Base-by-base conservation (phyloP, 2,329 filamentous ascomycete genomes). In the Knoxdaviesia proteae region DNA sequence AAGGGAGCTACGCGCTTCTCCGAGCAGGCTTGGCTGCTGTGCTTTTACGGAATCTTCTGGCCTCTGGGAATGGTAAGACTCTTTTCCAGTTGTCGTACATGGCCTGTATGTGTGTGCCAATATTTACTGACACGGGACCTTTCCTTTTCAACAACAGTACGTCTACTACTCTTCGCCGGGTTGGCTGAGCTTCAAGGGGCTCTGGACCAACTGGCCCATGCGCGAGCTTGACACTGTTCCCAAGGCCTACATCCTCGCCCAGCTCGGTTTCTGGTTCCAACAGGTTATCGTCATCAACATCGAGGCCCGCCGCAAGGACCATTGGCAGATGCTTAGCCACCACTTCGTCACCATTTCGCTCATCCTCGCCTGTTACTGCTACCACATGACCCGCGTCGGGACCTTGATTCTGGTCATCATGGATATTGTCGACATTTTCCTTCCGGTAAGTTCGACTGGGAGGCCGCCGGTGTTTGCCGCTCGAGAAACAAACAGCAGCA, bases 251-350 rank as follows among this genome's bases (percentile, higher is more conserved):
- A 83, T 93, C 53, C 68, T 98, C 33, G 78, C 79, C 9, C 87
- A 96, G 58, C 81, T 87, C 61, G 78, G 80, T 30, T 96, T 94
- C 59, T 94, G 84, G 80, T 60, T 94, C 40, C 88, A 96, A 62
- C 87, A 94, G 61, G 81, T 96, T 49, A 66, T 94, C 33, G 84
- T 94, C 45, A 84, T 96, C 57, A 80, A 94, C 60, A 86, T 96
- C 46, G 90, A 98, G 61, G 83, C 92, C 61, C 76, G 81, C 49
- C 74, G 90, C 53, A 96, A 96, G 63, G 90, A 98, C 53, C 80
- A 94, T 60, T 81, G 76, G 64, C 88, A 96, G 60, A 96, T 96
- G 90, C 76, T 96, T 50, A 79, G 76, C 11, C 90, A 96, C 59
- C 90, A 98, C 62, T 73, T 94, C 55, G 77, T 96, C 56, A 98